Base-by-base conservation (phyloP, 2,329 filamentous ascomycete species). In the Lasiodiplodia citricola region DNA sequence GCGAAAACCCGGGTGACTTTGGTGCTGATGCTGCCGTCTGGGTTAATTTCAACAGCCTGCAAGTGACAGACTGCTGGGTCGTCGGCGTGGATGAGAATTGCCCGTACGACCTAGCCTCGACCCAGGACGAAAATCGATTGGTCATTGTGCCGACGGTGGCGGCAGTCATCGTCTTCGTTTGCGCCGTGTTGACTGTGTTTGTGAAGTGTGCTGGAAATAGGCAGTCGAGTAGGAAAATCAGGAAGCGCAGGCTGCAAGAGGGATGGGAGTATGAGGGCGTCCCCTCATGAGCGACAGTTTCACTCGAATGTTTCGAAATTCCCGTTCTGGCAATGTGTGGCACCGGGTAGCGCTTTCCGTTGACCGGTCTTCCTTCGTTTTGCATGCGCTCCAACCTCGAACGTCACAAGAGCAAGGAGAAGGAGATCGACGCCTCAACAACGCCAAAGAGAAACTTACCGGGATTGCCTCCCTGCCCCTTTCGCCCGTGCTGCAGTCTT, bases 191-290 rank as follows among this genome's bases (percentile, higher is more conserved):
- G 74, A 90, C 87, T 0, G 76, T 90, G 14, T 88, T 90, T 71
- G 85, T 88, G 62, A 91, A 91, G 74, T 89, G 87, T 74, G 88
- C 88, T 70, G 84, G 87, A 4, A 90, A 90, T 75, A 77, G 88
- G 69, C 82, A 83, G 52, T 85, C 84, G 71, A 85, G 82, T 56
- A 81, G 84, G 71, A 82, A 83, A 57, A 81, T 82, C 31, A 84
- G 83, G 73, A 83, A 85, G 73, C 81, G 86, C 69, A 79, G 78
- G 58, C 75, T 79, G 68, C 77, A 80, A 23, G 82, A 82, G 70
- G 87, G 87, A 1, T 89, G 87, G 85, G 87, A 90, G 73, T 91
- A 91, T 80, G 90, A 91, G 75, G 90, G 90, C 18, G 88, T 92
- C 63, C 89, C 89, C 63, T 68, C 67, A 25, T 68, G 60, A 68